These are phyloP conservation scores for Pelargonium cotyledonis DNA, from an alignment of 441 rosid species.

Conservation along the genomic window DNA sequence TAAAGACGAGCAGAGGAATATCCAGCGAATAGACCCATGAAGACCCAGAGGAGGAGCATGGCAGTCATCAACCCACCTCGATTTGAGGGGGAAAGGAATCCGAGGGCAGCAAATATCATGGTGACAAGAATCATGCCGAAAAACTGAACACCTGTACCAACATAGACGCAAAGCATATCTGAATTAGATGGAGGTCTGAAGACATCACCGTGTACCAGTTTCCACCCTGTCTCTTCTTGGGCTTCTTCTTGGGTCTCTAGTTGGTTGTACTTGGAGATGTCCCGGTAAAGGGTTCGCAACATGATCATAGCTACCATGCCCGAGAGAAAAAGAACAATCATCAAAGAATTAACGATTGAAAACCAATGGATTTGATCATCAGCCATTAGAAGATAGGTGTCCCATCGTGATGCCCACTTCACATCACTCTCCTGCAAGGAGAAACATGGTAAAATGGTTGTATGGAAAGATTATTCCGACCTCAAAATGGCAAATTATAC, in stretches of 20 bases:
- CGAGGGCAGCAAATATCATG: slow-evolving; percentile 82
- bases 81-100: slow-evolving; percentile 90
- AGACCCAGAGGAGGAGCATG: slow-evolving; percentile 87
- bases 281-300: slow-evolving; percentile 84
- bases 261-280: slow-evolving; percentile 91
- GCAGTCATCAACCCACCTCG: slow-evolving; percentile 86
- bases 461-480: not conserved
- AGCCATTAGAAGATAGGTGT: slow-evolving; percentile 83
- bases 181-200: slow-evolving; percentile 72
- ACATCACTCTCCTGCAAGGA: slow-evolving; percentile 67
- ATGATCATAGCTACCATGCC: slow-evolving; percentile 98
- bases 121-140: slow-evolving; percentile 84
- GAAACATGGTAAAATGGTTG: slow-evolving; percentile 12
- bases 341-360: slow-evolving; percentile 81
- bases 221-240: slow-evolving; percentile 92
- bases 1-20: slow-evolving; percentile 70
- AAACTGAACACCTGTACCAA: slow-evolving; percentile 93
- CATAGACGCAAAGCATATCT: slow-evolving; percentile 79
- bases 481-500: not conserved
- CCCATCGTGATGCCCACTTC: slow-evolving; percentile 98
- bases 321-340: slow-evolving; percentile 92
- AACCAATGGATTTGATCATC: slow-evolving; percentile 98
- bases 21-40: slow-evolving; percentile 90
- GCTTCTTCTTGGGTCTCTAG: slow-evolving; percentile 93
- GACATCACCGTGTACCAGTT: slow-evolving; percentile 86